A percentile compares a stretch with the other conserved stretches of the same genome.
phyloP scores from a whole-genome alignment of 2,329 filamentous ascomycete genomes.

The Trichoderma simmonsii region DNA sequence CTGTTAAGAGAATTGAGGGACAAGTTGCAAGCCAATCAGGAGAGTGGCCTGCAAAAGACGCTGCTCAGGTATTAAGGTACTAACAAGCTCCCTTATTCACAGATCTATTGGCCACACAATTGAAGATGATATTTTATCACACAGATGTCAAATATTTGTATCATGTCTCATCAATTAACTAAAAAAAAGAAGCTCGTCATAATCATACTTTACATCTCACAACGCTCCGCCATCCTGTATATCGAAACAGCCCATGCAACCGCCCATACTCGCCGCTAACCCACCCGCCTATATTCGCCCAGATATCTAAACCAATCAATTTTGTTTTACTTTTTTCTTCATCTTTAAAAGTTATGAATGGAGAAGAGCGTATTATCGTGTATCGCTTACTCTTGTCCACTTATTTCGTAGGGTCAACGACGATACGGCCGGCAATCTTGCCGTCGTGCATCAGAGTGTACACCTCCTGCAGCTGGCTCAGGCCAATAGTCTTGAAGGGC shows the following conservation, averaged over 20 bases:
- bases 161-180: conserved; percentile 3
- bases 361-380: not conserved
- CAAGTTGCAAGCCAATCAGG: not conserved
- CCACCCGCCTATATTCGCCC: not conserved
- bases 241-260: not conserved
- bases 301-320: not conserved
- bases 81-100: not conserved
- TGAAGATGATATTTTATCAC: not conserved
- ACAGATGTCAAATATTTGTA: not conserved
- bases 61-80: not conserved
- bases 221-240: not conserved
- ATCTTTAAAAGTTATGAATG: not conserved
- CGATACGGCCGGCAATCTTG: conserved; percentile 74
- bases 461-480: conserved; percentile 76
- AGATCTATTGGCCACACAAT: not conserved
- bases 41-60: not conserved
- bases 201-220: not conserved
- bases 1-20: not conserved
- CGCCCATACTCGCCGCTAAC: not conserved
- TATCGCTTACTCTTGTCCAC: not conserved
- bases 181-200: not conserved
- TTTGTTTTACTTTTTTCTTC: not conserved
- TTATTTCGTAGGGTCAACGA: conserved; percentile 69
- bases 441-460: conserved; percentile 71
- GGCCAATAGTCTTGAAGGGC: conserved; percentile 79